These are phyloP conservation scores for Fusarium tanahbumbuense DNA, from an alignment of 2,329 filamentous ascomycete genomes.

Conservation along the genomic window DNA sequence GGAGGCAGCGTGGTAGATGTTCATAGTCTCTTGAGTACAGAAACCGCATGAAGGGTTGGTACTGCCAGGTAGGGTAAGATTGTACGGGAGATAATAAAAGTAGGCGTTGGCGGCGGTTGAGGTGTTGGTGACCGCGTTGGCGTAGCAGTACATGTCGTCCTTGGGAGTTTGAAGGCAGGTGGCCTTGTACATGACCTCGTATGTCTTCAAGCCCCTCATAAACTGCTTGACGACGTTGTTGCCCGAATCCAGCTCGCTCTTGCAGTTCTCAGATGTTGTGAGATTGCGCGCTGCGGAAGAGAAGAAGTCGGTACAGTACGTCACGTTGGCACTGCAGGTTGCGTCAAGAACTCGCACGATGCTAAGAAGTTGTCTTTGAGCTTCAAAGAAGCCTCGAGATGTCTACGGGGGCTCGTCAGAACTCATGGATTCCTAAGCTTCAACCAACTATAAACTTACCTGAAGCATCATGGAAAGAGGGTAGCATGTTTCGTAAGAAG, in stretches of 20 bases:
- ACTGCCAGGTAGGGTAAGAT: slow-evolving; percentile 73
- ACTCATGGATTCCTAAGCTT: not conserved
- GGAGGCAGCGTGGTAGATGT: slow-evolving; percentile 77
- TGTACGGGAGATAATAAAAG: slow-evolving; percentile 87
- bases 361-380: slow-evolving; percentile 74
- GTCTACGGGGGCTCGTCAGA: slow-evolving; percentile 63
- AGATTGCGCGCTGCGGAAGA: slow-evolving; percentile 73
- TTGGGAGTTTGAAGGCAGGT: slow-evolving; percentile 79
- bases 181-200: slow-evolving; percentile 81
- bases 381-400: slow-evolving; percentile 86
- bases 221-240: slow-evolving; percentile 80
- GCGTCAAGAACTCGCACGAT: slow-evolving; percentile 84
- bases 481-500: slow-evolving; percentile 78
- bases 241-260: slow-evolving; percentile 72
- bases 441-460: slow-evolving; percentile 61
- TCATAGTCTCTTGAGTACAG: slow-evolving; percentile 85
- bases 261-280: slow-evolving; percentile 72
- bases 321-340: slow-evolving; percentile 76
- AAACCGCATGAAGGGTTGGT: slow-evolving; percentile 78
- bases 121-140: slow-evolving; percentile 82
- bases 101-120: slow-evolving; percentile 78
- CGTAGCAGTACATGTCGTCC: slow-evolving; percentile 80
- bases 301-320: slow-evolving; percentile 75
- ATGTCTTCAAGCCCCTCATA: slow-evolving; percentile 80
- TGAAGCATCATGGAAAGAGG: slow-evolving; percentile 87